phyloP scores from a whole-genome alignment of 2,329 filamentous ascomycete species.

The Tolypocladium amazonense region DNA sequence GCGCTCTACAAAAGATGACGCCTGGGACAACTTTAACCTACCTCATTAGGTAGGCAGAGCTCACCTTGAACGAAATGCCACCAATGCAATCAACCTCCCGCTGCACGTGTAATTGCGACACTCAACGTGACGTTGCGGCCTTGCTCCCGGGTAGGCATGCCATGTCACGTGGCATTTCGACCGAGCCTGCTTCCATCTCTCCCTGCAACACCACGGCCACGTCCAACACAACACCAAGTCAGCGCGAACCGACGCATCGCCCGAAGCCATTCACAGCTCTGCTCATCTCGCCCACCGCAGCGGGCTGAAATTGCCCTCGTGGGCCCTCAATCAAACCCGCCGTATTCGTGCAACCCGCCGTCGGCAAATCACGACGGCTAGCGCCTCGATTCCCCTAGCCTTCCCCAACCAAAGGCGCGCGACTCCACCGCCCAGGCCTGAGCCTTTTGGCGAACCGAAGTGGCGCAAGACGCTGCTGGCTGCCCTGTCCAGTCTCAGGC shows the following conservation, averaged over 20 bases:
- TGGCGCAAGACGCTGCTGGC: neutral
- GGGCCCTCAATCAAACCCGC: neutral
- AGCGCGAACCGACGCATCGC: neutral
- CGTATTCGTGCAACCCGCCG: neutral
- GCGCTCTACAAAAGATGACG: neutral
- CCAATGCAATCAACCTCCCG: neutral
- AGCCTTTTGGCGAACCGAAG: neutral
- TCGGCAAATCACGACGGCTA: neutral
- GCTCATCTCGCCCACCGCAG: neutral
- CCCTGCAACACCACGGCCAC: neutral
- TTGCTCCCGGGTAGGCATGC: neutral
- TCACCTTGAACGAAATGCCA: neutral
- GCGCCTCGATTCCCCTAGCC: neutral
- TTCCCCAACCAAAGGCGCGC: neutral
- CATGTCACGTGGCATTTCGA: neutral
- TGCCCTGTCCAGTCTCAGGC: neutral
- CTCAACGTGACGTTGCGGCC: neutral
- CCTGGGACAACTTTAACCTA: neutral
- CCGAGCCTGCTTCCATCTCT: neutral
- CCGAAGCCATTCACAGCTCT: neutral
- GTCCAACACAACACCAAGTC: neutral
- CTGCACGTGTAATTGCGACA: neutral
- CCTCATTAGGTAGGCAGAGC: neutral
- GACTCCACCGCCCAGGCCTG: neutral
- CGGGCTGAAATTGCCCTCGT: neutral